These are phyloP conservation scores for Fusarium pilosicola DNA, from an alignment of 2,329 filamentous ascomycete genomes.

Conservation along the genomic window DNA sequence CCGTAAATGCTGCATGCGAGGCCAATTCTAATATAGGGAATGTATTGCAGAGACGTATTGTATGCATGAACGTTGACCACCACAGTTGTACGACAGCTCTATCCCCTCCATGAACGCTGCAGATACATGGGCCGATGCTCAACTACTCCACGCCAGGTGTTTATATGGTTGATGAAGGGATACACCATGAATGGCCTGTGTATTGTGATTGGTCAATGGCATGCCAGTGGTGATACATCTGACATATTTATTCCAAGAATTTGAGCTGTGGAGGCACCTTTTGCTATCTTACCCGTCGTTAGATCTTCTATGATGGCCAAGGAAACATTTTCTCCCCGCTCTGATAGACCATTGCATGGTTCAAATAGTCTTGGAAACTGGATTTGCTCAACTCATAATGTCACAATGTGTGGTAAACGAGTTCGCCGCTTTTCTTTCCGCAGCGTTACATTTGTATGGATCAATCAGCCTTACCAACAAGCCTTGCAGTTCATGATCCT, in stretches of 20 bases:
- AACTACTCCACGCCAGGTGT: neutral
- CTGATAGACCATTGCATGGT: neutral
- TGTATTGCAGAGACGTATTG: neutral
- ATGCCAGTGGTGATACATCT: neutral
- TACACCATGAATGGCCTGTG: neutral
- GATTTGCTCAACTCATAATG: neutral
- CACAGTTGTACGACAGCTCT: neutral
- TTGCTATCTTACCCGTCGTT: neutral
- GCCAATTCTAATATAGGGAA: neutral
- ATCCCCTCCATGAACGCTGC: neutral
- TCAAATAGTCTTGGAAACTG: neutral
- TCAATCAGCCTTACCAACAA: conserved; percentile 3
- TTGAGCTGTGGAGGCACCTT: neutral
- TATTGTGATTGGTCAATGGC: neutral
- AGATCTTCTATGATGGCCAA: neutral
- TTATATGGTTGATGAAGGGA: neutral
- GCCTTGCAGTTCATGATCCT: neutral
- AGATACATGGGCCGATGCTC: neutral
- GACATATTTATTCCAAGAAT: neutral
- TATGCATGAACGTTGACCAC: neutral
- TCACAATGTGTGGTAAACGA: neutral
- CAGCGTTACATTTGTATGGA: neutral
- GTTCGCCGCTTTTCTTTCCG: neutral
- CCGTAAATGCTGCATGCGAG: neutral
- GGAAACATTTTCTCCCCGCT: neutral